Evolutionary conservation across 2,329 filamentous ascomycete genomes (phyloP).

Genomic region (Cytospora chrysosperma): DNA sequence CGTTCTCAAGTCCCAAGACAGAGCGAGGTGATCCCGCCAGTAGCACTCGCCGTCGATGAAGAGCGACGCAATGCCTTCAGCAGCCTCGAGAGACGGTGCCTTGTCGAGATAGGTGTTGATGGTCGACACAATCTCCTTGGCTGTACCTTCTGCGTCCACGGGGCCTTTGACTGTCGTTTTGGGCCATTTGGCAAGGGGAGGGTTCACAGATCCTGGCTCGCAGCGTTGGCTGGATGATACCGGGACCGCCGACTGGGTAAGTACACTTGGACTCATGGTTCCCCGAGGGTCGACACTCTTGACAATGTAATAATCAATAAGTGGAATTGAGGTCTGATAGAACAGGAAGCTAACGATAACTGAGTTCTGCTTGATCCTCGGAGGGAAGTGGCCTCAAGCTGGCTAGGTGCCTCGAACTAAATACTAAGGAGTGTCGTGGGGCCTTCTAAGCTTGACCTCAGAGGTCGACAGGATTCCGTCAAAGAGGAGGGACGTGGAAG

Average conservation of each 20-base stretch:
- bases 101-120: constrained; percentile 43
- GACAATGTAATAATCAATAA: background rate
- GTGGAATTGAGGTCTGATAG: no score
- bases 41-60: constrained; percentile 46
- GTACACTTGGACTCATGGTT: constrained; percentile 18
- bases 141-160: constrained; percentile 39
- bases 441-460: background rate
- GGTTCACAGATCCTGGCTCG: constrained; percentile 54
- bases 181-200: constrained; percentile 46
- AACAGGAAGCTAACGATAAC: background rate
- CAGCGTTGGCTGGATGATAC: constrained; percentile 21
- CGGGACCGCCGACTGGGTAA: background rate
- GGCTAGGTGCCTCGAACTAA: background rate
- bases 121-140: constrained; percentile 36
- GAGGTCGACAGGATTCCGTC: constrained; percentile 17
- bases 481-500: background rate
- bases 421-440: background rate
- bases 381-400: background rate
- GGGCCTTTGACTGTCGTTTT: constrained; percentile 31
- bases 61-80: constrained; percentile 29
- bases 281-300: no score
- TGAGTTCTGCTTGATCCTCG: no score
- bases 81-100: constrained; percentile 30
- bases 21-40: constrained; percentile 58
- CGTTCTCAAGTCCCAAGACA: constrained; percentile 57